These are phyloP conservation scores for Aegle marmelos DNA, from an alignment of 345 rosid genomes.

Conservation along the genomic window DNA sequence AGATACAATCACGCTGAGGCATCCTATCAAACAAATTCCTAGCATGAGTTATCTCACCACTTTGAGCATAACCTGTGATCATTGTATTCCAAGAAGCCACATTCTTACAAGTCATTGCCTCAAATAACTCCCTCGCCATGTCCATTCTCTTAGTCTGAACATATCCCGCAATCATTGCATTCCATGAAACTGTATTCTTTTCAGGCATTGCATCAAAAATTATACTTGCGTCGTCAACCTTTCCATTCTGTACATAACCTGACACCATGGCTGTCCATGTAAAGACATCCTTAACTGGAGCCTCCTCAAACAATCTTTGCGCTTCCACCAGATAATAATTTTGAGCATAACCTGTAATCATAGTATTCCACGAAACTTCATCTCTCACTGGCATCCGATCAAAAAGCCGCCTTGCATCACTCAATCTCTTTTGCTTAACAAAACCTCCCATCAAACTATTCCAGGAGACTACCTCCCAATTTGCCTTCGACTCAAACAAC, in stretches of 20 bases:
- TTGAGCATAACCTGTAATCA: slow-evolving; percentile 63
- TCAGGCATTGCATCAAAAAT: slow-evolving; percentile 53
- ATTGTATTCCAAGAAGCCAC: slow-evolving; percentile 69
- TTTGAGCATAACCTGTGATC: slow-evolving; percentile 65
- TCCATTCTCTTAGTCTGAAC: slow-evolving; percentile 50
- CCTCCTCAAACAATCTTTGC: slow-evolving; percentile 42
- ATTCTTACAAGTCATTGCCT: slow-evolving; percentile 48
- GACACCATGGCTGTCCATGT: slow-evolving; percentile 73
- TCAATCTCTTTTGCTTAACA: slow-evolving; percentile 44
- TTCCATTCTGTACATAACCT: slow-evolving; percentile 55
- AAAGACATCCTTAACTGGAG: slow-evolving; percentile 56
- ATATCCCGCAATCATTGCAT: slow-evolving; percentile 74
- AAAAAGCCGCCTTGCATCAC: slow-evolving; percentile 47
- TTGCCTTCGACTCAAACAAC: slow-evolving; percentile 41
- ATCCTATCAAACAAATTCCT: slow-evolving; percentile 50
- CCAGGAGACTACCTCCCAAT: slow-evolving; percentile 66
- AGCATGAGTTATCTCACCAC: slow-evolving; percentile 40
- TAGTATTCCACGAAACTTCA: slow-evolving; percentile 60
- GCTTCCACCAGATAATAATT: slow-evolving; percentile 51
- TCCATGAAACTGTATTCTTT: slow-evolving; percentile 62
- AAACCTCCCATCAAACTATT: slow-evolving; percentile 66
- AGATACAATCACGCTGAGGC: slow-evolving; percentile 54
- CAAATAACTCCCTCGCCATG: slow-evolving; percentile 60
- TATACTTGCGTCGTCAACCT: slow-evolving; percentile 51
- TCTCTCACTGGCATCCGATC: slow-evolving; percentile 45